Percentiles rank a stretch among this genome's conserved stretches.
phyloP scores from a whole-genome alignment of 306 rosid genomes.

The Acacia confusa region DNA sequence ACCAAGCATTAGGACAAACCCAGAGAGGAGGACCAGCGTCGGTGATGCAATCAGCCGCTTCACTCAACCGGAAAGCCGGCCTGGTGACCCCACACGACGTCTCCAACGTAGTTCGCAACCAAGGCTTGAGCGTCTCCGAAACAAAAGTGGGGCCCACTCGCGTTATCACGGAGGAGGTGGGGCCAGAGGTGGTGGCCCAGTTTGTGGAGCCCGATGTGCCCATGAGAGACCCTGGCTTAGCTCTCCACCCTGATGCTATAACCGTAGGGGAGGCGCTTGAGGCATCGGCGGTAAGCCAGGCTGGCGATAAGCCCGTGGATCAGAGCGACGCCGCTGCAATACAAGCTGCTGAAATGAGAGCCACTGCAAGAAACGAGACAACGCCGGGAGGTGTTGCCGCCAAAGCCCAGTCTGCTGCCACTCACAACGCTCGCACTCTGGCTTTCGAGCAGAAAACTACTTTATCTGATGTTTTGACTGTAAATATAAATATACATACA shows the following conservation, averaged over 20 bases:
- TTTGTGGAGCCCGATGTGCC: constrained; percentile 54
- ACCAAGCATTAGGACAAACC: constrained; percentile 49
- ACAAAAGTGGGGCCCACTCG: constrained; percentile 36
- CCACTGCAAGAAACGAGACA: constrained; percentile 21
- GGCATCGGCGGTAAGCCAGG: constrained; percentile 33
- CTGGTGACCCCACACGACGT: constrained; percentile 27
- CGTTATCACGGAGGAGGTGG: constrained; percentile 45
- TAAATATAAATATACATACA: too few relatives aligned
- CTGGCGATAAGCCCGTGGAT: constrained; percentile 36
- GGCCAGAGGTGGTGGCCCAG: constrained; percentile 48
- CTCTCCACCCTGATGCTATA: constrained; percentile 38
- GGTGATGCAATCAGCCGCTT: constrained; percentile 68
- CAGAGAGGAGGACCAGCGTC: constrained; percentile 59
- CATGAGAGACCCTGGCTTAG: constrained; percentile 26
- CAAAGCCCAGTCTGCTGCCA: constrained; percentile 50
- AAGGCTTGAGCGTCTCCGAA: constrained; percentile 47
- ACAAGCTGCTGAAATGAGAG: constrained; percentile 48
- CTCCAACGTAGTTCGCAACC: constrained; percentile 31
- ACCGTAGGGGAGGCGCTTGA: constrained; percentile 72
- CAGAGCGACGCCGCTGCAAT: constrained; percentile 46
- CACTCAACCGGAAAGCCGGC: constrained; percentile 35
- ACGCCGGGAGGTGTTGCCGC: constrained; percentile 42
- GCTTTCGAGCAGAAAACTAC: constrained; percentile 32
- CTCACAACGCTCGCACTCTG: constrained; percentile 33
- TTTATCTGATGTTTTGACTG: constrained; percentile 44